Percentiles rank a stretch among this genome's conserved stretches.
These are phyloP conservation scores for Ustilago loliicola DNA, from an alignment of 1,284 basidiomycete species.

Conservation along the genomic window DNA sequence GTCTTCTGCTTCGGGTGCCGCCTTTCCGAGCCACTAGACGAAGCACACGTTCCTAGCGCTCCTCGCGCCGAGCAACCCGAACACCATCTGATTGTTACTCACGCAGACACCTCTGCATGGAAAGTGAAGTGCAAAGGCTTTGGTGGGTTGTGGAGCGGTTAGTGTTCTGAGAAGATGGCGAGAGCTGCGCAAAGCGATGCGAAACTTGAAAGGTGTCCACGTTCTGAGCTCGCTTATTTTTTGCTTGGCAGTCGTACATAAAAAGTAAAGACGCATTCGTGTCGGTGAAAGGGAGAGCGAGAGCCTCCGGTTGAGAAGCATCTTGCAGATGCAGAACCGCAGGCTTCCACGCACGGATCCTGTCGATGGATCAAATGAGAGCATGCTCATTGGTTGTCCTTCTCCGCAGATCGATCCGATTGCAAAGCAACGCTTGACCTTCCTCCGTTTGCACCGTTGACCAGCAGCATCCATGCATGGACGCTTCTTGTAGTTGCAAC, in stretches of 20 bases:
- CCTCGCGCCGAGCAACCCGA: background rate
- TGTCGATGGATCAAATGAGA: background rate
- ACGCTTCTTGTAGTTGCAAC: background rate
- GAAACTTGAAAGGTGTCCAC: conserved; percentile 33
- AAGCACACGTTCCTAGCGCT: conserved; percentile 28
- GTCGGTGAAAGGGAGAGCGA: background rate
- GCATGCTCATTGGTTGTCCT: background rate
- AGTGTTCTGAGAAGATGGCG: background rate
- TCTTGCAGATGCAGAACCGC: background rate
- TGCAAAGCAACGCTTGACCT: background rate
- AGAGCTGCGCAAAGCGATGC: background rate
- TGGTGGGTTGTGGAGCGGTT: background rate
- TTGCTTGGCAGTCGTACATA: conserved; percentile 22
- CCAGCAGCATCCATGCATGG: background rate
- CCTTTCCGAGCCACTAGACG: conserved; percentile 10
- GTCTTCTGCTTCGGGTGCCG: conserved; percentile 5
- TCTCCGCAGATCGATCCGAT: background rate
- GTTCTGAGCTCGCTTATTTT: conserved; percentile 38
- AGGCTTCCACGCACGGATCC: background rate
- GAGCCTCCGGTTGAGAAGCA: conserved; percentile 1
- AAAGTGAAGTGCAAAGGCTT: background rate
- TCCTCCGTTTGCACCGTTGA: background rate
- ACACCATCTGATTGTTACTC: background rate
- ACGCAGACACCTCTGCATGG: background rate
- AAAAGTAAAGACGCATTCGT: background rate